Base-by-base conservation (phyloP, 179 eudicot species). In the Silene coronaria region DNA sequence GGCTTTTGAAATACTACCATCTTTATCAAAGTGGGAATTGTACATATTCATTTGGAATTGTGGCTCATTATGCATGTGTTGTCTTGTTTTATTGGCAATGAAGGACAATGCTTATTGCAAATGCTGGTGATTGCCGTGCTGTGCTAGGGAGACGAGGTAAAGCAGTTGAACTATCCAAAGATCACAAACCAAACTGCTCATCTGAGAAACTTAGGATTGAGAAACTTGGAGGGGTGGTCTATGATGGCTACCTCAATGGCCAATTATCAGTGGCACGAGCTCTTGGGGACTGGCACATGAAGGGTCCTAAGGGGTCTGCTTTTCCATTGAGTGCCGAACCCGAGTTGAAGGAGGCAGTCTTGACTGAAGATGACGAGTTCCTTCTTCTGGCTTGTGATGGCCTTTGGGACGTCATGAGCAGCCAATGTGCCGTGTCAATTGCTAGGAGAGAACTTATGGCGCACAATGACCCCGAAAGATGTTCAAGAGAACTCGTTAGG, bases 261-360 rank as follows among this genome's bases (percentile, higher is more conserved):
- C 96, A 91, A 72, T 71, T 92, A 69, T 89, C 94, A 8, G 96
- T 91, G 32, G 84, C 97, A 45, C 92, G 97, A 70, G 97, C 97
- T 27, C 88, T 92, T 1, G 97, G 97, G 28, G 97, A 92, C 71
- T 92, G 97, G 97, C 97, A 92, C 86, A 90, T 92, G 96, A 92
- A 91, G 81, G 93, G 91, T 38, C 79, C 89, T 0, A 89, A 89
- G 77, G 89, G 89, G 14, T 87, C 89, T 3, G 79, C 89, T 22
- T 86, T 89, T 76, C 97, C 97, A 46, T 75, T 92, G 34, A 87
- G 88, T 30, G 89, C 93, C 16, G 97, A 92, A 83, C 97, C 97
- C 0, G 97, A 92, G 79, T 73, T 92, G 77, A 89, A 87, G 73
- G 91, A 91, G 72, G 79, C 83, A 2, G 24, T 78, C 53, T 82